phyloP scores from a whole-genome alignment of 2,329 filamentous ascomycete species.

The Diaporthe amygdali region DNA sequence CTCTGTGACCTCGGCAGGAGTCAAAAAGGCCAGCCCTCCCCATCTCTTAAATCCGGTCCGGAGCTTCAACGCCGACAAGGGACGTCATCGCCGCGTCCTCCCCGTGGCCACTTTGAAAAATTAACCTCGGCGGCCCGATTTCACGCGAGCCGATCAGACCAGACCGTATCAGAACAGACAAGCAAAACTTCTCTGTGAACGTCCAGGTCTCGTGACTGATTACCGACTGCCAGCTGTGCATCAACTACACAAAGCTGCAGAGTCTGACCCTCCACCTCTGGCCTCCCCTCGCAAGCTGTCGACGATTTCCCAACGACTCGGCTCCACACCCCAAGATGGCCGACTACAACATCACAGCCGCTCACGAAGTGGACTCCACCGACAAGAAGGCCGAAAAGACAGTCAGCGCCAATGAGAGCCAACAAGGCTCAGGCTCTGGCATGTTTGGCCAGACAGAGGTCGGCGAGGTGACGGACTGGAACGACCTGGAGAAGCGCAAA shows the following conservation, averaged over 20 bases:
- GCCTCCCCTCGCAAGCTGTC: neutral
- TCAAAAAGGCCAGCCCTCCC: neutral
- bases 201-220: neutral
- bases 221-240: neutral
- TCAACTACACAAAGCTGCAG: neutral
- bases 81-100: slow-evolving; percentile 11
- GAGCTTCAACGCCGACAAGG: slow-evolving; percentile 2
- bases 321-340: slow-evolving; percentile 10
- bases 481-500: slow-evolving; percentile 53
- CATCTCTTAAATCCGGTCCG: slow-evolving; percentile 4
- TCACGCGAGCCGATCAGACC: neutral
- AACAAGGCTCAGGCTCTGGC: slow-evolving; percentile 16
- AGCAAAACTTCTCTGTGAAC: neutral
- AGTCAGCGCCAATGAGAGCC: slow-evolving; percentile 19
- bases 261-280: neutral
- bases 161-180: neutral
- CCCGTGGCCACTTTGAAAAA: slow-evolving; percentile 7
- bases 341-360: slow-evolving; percentile 9
- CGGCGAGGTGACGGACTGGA: slow-evolving; percentile 26
- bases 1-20: slow-evolving; percentile 3
- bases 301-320: slow-evolving; percentile 12
- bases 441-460: slow-evolving; percentile 20
- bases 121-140: neutral
- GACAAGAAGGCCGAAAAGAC: slow-evolving; percentile 25
- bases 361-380: neutral